Percentiles rank a stretch among this genome's conserved stretches.
These are phyloP conservation scores for Mortierella sp. DNA, from an alignment of 371 early-diverging fungal species.

Conservation along the genomic window DNA sequence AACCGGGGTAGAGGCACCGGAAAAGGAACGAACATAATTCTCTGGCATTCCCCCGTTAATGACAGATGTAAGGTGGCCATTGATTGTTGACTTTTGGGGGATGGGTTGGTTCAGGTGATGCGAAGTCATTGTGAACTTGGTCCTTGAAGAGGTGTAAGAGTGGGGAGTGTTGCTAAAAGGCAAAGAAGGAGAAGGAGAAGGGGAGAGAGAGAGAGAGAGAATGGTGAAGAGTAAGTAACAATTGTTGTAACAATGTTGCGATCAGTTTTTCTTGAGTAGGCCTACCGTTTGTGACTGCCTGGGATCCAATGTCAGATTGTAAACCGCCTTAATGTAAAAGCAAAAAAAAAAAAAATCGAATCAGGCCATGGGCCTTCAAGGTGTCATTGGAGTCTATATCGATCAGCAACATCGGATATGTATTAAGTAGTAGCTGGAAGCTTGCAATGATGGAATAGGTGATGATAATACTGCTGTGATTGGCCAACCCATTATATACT, in stretches of 20 bases:
- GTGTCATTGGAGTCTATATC: too few species aligned
- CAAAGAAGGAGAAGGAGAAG: not conserved
- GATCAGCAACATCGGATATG: too few species aligned
- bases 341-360: too few species aligned
- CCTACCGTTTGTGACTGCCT: not conserved
- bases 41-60: constrained; percentile 15
- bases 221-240: not conserved
- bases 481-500: too few species aligned
- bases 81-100: constrained; percentile 28
- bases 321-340: too few species aligned
- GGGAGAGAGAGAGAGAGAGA: not conserved
- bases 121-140: constrained; percentile 8
- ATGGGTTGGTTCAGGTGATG: constrained; percentile 29
- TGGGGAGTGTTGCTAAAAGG: constrained; percentile 1
- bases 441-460: too few species aligned
- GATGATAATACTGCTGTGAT: too few species aligned
- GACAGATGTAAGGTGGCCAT: not conserved
- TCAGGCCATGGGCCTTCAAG: too few species aligned
- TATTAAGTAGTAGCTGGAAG: too few species aligned
- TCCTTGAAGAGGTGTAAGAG: not conserved
- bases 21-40: constrained; percentile 10
- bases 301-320: too few species aligned
- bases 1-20: constrained; percentile 39
- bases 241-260: not conserved
- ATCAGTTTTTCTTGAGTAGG: not conserved